Percentiles rank a stretch among this genome's conserved stretches.
phyloP scores from a whole-genome alignment of 805 yeast species.

The Blastobotrys terrestris region DNA sequence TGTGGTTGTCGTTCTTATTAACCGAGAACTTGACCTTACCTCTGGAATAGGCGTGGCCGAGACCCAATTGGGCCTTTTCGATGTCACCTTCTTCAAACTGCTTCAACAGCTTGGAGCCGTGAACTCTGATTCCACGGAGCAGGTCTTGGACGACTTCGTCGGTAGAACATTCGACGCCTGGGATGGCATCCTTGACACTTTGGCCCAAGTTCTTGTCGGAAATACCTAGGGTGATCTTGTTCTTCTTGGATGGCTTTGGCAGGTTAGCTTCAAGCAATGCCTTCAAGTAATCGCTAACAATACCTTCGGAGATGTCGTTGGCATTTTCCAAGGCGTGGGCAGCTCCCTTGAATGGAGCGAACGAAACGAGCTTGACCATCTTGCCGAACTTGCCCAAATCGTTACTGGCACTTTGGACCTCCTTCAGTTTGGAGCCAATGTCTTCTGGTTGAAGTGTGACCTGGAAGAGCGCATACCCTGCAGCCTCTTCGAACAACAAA shows the following conservation, averaged over 20 bases:
- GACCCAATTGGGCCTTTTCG: constrained; percentile 97
- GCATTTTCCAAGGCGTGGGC: constrained; percentile 99
- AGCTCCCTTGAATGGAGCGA: constrained; percentile 98
- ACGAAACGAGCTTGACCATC: constrained; percentile 85
- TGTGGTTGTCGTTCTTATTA: constrained; percentile 98
- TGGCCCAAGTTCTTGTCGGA: constrained; percentile 96
- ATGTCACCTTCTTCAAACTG: constrained; percentile 91
- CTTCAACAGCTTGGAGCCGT: constrained; percentile 82
- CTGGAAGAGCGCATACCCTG: constrained; percentile 95
- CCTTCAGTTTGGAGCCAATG: constrained; percentile 83
- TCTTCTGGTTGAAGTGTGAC: constrained; percentile 92
- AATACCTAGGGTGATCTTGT: constrained; percentile 75
- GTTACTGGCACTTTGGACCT: constrained; percentile 84
- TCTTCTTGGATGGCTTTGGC: constrained; percentile 67
- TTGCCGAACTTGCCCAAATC: constrained; percentile 87
- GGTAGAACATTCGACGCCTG: constrained; percentile 82
- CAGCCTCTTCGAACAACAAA: constrained; percentile 95
- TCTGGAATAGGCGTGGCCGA: constrained; percentile 98
- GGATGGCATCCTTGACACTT: constrained; percentile 85
- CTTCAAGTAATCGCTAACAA: constrained; percentile 87
- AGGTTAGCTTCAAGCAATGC: constrained; percentile 83
- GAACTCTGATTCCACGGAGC: constrained; percentile 89
- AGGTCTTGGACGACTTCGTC: constrained; percentile 92
- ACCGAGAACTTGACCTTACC: constrained; percentile 98
- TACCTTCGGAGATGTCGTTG: constrained; percentile 95